Percentiles rank a stretch among this genome's conserved stretches.
Conservation (phyloP, 441 rosid genomes). For the Viola pubescens region DNA sequence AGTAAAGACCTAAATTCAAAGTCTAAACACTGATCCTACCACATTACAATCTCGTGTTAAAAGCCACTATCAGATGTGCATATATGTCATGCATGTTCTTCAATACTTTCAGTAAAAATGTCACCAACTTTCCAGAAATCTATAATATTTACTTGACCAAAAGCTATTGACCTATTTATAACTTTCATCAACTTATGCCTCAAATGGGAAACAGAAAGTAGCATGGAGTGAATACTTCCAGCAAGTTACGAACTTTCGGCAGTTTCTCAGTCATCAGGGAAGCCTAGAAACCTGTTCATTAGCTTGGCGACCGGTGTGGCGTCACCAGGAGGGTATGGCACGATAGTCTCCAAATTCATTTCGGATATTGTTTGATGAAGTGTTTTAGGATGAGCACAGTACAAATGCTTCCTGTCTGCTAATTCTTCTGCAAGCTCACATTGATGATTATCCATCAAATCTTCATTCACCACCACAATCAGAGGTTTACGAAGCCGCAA, state of each 20-base stretch:
- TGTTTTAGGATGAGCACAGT: constrained; percentile 57
- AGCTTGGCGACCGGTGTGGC: constrained; percentile 56
- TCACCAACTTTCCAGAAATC: too few relatives aligned
- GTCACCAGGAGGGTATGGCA: constrained; percentile 57
- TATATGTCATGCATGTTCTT: too few relatives aligned
- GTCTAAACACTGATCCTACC: background rate
- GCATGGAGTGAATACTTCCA: background rate
- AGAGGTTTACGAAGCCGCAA: constrained; percentile 61
- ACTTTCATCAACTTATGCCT: too few relatives aligned
- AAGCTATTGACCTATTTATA: too few relatives aligned
- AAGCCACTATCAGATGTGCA: background rate
- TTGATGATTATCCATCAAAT: constrained; percentile 91
- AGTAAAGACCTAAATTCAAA: background rate
- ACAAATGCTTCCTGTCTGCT: constrained; percentile 70
- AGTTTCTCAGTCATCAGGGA: constrained; percentile 59
- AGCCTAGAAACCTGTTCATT: constrained; percentile 59
- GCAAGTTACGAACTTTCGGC: background rate
- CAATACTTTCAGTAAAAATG: too few relatives aligned
- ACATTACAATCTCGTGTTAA: background rate
- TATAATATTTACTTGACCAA: too few relatives aligned
- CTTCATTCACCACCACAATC: constrained; percentile 86
- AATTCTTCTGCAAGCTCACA: constrained; percentile 79
- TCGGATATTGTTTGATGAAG: constrained; percentile 41
- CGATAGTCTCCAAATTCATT: constrained; percentile 50
- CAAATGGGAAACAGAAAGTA: too few relatives aligned